Conservation (phyloP, 2,329 filamentous ascomycete species). For the Pseudogymnoascus sp. region DNA sequence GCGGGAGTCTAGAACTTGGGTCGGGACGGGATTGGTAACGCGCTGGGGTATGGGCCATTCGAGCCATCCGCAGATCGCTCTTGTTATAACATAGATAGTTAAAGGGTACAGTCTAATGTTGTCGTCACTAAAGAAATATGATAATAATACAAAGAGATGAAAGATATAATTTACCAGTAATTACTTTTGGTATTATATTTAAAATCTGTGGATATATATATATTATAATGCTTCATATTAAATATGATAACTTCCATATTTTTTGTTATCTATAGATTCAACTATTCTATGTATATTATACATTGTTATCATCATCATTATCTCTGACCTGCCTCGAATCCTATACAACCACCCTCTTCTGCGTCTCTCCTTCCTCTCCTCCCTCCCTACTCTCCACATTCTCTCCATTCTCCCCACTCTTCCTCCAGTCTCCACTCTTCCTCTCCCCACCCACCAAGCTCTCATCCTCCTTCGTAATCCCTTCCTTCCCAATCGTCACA, state of each 20-base stretch:
- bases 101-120: not conserved
- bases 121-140: not conserved
- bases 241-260: not conserved
- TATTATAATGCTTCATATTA: not conserved
- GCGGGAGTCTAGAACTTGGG: not conserved
- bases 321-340: not conserved
- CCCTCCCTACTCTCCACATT: not conserved
- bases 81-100: not conserved
- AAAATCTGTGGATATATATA: not conserved
- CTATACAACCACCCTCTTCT: slow-evolving; percentile 9
- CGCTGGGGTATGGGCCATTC: not conserved
- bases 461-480: not conserved
- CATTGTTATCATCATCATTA: not conserved
- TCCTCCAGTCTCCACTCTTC: not conserved
- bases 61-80: not conserved
- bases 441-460: not conserved
- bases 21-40: not conserved
- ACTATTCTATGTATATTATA: not conserved
- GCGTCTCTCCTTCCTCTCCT: not conserved
- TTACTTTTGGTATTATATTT: too few relatives aligned
- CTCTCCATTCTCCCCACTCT: not conserved
- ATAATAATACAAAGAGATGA: not conserved
- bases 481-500: not conserved
- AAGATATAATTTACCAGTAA: not conserved
- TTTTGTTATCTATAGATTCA: not conserved